Evolutionary conservation across 108 stramenopile genomes (phyloP).

Genomic region (Cyclotella atomus): DNA sequence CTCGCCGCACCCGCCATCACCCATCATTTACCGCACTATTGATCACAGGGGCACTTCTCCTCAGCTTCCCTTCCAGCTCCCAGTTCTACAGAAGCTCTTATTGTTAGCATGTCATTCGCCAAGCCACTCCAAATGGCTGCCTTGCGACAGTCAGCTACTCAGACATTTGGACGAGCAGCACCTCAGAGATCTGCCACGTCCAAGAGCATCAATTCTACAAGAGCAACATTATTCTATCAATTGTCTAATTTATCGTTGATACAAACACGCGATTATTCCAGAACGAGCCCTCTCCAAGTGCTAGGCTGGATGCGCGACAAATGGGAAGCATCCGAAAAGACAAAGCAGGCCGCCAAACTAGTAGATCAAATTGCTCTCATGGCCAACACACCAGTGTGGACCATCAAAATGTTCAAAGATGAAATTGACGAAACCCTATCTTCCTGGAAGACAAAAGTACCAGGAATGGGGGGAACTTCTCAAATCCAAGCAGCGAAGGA

Average conservation of each 20-base stretch:
- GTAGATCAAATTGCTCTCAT: slow-evolving; percentile 71
- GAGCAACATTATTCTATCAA: neutral
- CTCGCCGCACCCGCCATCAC: too few species aligned
- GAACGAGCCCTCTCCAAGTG: slow-evolving; percentile 8
- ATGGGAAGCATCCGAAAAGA: slow-evolving; percentile 54
- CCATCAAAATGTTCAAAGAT: slow-evolving; percentile 61
- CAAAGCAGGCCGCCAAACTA: slow-evolving; percentile 64
- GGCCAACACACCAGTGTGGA: slow-evolving; percentile 68
- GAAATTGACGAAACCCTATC: slow-evolving; percentile 63
- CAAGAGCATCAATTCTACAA: neutral
- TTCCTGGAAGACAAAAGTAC: slow-evolving; percentile 72
- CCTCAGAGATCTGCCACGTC: neutral
- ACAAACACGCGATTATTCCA: slow-evolving; percentile 2
- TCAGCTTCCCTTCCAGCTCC: too few species aligned
- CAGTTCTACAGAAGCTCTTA: too few species aligned
- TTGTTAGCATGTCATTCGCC: neutral
- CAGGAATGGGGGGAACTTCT: slow-evolving; percentile 58
- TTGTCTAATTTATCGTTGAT: neutral
- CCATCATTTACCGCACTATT: neutral
- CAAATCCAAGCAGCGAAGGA: slow-evolving; percentile 72
- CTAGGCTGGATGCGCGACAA: slow-evolving; percentile 53
- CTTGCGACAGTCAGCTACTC: slow-evolving; percentile 8
- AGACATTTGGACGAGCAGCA: neutral
- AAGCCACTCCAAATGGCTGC: neutral
- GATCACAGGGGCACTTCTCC: too few species aligned